Conservation (phyloP, 495 filamentous ascomycete species). For the Aspergillus conjunctus region DNA sequence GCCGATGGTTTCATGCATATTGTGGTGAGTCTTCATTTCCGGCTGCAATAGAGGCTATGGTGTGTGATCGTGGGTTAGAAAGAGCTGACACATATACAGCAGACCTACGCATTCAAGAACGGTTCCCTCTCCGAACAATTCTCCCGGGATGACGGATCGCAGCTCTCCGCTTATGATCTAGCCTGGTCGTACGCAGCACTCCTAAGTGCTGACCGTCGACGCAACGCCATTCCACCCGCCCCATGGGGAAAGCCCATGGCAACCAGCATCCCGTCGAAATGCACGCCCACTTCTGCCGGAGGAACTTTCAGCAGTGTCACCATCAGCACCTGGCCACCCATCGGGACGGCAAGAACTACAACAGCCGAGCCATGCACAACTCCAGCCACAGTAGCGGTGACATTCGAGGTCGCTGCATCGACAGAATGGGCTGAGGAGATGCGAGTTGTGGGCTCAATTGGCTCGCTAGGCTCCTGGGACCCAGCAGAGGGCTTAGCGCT, state of each 20-base stretch:
- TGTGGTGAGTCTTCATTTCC: conserved; percentile 43
- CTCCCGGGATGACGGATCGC: conserved; percentile 50
- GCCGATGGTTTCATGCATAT: conserved; percentile 65
- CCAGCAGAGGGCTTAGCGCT: conserved; percentile 52
- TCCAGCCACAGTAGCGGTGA: conserved; percentile 55
- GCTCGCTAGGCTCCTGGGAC: conserved; percentile 60
- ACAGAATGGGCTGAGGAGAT: conserved; percentile 62
- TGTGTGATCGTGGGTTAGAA: not conserved
- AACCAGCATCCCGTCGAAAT: conserved; percentile 55
- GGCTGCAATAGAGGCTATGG: no score
- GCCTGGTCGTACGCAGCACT: conserved; percentile 58
- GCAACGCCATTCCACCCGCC: conserved; percentile 51
- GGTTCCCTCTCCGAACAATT: conserved; percentile 66
- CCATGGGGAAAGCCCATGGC: conserved; percentile 58
- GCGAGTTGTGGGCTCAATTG: conserved; percentile 58
- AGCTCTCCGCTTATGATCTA: conserved; percentile 56
- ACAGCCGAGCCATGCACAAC: conserved; percentile 40
- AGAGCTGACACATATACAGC: conserved; percentile 31
- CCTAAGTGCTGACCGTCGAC: conserved; percentile 52
- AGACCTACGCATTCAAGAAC: conserved; percentile 45
- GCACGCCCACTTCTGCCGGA: conserved; percentile 50
- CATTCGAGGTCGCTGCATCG: conserved; percentile 57
- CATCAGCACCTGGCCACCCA: conserved; percentile 54
- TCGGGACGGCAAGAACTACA: conserved; percentile 8
- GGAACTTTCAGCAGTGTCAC: conserved; percentile 63